phyloP scores from a whole-genome alignment of 768 basidiomycete species.

The Auriscalpium microsporum region DNA sequence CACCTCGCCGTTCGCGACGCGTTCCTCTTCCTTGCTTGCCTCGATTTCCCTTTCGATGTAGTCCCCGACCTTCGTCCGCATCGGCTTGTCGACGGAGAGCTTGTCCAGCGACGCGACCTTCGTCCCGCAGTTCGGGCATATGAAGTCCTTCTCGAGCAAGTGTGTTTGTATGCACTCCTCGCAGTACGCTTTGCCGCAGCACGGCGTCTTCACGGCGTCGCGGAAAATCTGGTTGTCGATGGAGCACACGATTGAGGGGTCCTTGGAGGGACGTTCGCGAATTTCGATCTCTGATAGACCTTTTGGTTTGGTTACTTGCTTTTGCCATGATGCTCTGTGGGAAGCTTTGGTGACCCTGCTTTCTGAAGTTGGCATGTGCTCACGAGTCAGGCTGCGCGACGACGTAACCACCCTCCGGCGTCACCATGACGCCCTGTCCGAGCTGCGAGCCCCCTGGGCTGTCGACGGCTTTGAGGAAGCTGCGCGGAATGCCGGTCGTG shows the following conservation, averaged over 20 bases:
- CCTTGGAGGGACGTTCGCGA: conserved; percentile 75
- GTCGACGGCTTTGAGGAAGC: conserved; percentile 94
- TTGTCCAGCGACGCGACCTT: conserved; percentile 88
- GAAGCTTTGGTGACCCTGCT: background rate
- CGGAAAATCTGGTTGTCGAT: conserved; percentile 91
- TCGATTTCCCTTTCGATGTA: conserved; percentile 81
- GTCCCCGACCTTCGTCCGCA: conserved; percentile 66
- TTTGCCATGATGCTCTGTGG: conserved; percentile 86
- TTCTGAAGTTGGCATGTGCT: conserved; percentile 25
- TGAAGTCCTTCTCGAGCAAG: conserved; percentile 89
- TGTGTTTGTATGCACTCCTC: conserved; percentile 96
- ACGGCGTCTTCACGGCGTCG: conserved; percentile 92
- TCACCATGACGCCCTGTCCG: conserved; percentile 92
- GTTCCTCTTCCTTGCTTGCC: conserved; percentile 57
- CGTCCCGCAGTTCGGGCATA: conserved; percentile 84
- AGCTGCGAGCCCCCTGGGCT: conserved; percentile 66
- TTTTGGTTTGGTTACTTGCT: conserved; percentile 73
- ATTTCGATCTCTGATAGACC: conserved; percentile 82
- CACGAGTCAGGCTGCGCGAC: conserved; percentile 95
- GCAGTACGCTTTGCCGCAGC: conserved; percentile 86
- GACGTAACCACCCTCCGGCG: conserved; percentile 96
- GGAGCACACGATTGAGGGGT: conserved; percentile 73
- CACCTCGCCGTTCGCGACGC: conserved; percentile 5
- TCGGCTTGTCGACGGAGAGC: conserved; percentile 69
- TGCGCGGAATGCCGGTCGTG: conserved; percentile 96